A percentile compares a stretch with the other conserved stretches of the same genome.
These are phyloP conservation scores for Skeletonema potamos DNA, from an alignment of 108 stramenopile genomes.

Conservation along the genomic window DNA sequence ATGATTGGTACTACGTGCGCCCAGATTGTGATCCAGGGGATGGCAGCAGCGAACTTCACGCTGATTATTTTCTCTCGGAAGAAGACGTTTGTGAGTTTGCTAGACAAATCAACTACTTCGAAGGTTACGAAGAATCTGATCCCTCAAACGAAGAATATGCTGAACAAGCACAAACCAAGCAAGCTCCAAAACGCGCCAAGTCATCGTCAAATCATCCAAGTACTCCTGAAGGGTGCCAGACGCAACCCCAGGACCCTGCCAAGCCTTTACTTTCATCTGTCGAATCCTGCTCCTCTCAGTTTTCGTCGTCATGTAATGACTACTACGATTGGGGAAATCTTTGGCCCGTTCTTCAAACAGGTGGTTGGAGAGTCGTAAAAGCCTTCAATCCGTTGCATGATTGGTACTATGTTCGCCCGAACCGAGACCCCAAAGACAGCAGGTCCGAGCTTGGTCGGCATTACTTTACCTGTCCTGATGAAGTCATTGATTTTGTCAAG, in stretches of 20 bases:
- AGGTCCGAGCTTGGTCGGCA: constrained; percentile 14
- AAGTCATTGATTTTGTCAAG: constrained; percentile 26
- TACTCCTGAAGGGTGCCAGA: constrained; percentile 27
- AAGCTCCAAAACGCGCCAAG: background rate
- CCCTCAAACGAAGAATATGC: background rate
- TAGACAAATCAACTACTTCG: background rate
- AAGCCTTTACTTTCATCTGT: constrained; percentile 25
- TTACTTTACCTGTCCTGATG: constrained; percentile 16
- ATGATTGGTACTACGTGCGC: constrained; percentile 45
- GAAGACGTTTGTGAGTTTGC: constrained; percentile 27
- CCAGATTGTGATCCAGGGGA: constrained; percentile 30
- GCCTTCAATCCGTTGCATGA: constrained; percentile 35
- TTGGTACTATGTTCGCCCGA: constrained; percentile 41
- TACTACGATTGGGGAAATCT: constrained; percentile 34
- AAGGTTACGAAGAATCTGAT: background rate
- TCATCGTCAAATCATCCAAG: background rate
- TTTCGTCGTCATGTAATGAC: background rate
- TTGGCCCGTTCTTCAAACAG: constrained; percentile 24
- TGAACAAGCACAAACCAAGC: background rate
- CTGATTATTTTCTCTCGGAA: constrained; percentile 30
- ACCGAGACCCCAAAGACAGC: constrained; percentile 23
- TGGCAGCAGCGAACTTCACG: constrained; percentile 12
- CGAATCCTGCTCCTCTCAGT: constrained; percentile 5
- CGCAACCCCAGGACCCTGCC: constrained; percentile 38
- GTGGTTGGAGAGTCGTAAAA: constrained; percentile 25